Base-by-base conservation (phyloP, 139 green algal species). In the Eudorina sp. region DNA sequence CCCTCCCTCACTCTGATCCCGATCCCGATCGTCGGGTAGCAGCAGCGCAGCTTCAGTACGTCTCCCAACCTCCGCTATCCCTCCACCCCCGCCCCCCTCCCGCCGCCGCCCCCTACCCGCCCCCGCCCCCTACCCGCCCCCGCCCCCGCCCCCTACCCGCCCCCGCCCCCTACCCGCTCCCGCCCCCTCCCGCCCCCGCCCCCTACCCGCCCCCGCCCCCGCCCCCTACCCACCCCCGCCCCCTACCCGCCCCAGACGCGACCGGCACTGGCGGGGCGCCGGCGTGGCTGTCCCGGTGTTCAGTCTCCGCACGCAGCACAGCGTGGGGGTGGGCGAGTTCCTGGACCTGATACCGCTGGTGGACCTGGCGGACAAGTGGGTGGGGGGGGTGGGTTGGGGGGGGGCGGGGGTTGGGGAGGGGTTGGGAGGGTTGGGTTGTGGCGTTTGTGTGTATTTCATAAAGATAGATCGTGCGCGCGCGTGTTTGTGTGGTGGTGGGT, bases 241-340 rank as follows among this genome's bases (percentile, higher is more conserved):
- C 58, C 58, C 18, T 68, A 21, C 6, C 64, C n/a, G 16, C n/a
- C 64, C 64, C 92, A 94, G 91, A 68, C 92, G 92, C 48, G 88
- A 91, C 60, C 88, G 90, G 80, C 91, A 94, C 14, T 99, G 98
- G 98, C 92, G 95, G 1, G 97, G 98, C 0, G 94, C 96, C 3
- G 98, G 97, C 19, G 48, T 99, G 7, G 97, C 97, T 0, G 78
- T 97, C 18, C 98, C 98, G 0, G 96, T 99, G 68, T 99, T 99
- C 92, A 95, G 92, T 73, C 84, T 98, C 66, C 94, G 97, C 69
- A 97, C 94, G 4, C 45, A 62, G 3, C 58, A 95, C 27, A 95
- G 88, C 53, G 86, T 98, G 31, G 98, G 98, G 14, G 89, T 88
- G 16, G 98, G 98, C 4, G 98, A 99, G 78, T 99, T 99, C 80